Conservation (phyloP, 495 filamentous ascomycete genomes). For the Trichoderma virens region DNA sequence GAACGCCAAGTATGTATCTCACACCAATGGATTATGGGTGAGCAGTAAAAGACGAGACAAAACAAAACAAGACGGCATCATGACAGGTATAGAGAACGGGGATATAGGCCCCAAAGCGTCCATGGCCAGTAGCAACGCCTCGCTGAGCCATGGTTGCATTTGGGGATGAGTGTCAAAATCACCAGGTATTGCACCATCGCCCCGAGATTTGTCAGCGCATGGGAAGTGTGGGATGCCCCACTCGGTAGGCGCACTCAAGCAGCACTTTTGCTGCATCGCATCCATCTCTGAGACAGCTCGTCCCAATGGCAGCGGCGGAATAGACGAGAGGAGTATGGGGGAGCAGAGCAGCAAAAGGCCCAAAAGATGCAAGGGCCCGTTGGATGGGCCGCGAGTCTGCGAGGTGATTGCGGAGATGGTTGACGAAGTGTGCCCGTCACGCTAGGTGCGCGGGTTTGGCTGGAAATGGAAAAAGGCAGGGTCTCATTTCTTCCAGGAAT, state of each 20-base stretch:
- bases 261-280: slow-evolving; percentile 17
- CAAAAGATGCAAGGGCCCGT: slow-evolving; percentile 9
- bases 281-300: slow-evolving; percentile 20
- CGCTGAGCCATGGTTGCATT: background rate
- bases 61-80: background rate
- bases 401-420: slow-evolving; percentile 9
- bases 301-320: slow-evolving; percentile 16
- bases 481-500: background rate
- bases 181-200: slow-evolving; percentile 36
- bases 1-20: background rate
- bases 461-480: slow-evolving; percentile 11
- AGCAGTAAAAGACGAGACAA: background rate
- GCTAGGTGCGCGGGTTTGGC: background rate
- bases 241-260: background rate
- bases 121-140: background rate
- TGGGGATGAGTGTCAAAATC: slow-evolving; percentile 17
- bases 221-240: slow-evolving; percentile 3
- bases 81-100: background rate
- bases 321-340: slow-evolving; percentile 1
- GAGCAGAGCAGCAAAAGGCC: slow-evolving; percentile 1
- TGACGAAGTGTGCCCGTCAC: background rate
- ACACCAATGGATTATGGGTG: background rate
- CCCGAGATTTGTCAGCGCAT: slow-evolving; percentile 24
- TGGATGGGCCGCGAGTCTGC: slow-evolving; percentile 2
- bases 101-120: background rate